phyloP scores from a whole-genome alignment of 2,329 filamentous ascomycete genomes.

The Uncinocarpus reesii region DNA sequence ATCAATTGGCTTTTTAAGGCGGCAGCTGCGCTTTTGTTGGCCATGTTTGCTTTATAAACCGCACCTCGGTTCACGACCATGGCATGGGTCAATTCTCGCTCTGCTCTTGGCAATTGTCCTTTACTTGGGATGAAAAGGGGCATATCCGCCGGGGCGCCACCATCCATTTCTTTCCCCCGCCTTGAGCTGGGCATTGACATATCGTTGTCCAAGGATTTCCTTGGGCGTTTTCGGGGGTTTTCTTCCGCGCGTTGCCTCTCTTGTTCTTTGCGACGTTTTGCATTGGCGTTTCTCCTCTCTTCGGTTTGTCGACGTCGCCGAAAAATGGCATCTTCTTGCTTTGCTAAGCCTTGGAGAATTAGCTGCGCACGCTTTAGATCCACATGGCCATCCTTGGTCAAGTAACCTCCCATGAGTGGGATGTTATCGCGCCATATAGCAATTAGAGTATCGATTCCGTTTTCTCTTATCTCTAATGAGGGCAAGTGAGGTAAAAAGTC shows the following conservation, averaged over 20 bases:
- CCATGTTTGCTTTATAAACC: conserved; percentile 58
- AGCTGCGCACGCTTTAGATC: conserved; percentile 76
- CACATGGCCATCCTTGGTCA: conserved; percentile 90
- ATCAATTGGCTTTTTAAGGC: conserved; percentile 73
- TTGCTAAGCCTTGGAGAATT: conserved; percentile 78
- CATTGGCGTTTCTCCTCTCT: conserved; percentile 67
- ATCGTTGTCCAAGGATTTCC: conserved; percentile 37
- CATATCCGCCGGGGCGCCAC: conserved; percentile 35
- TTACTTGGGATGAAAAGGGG: conserved; percentile 49
- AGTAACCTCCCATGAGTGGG: conserved; percentile 82
- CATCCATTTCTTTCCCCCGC: conserved; percentile 21
- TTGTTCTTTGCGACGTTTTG: conserved; percentile 67
- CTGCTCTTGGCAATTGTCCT: conserved; percentile 46
- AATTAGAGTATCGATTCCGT: conserved; percentile 90
- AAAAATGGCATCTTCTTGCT: conserved; percentile 91
- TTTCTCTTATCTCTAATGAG: conserved; percentile 93
- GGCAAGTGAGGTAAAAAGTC: conserved; percentile 96
- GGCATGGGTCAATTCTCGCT: conserved; percentile 64
- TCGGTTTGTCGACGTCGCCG: conserved; percentile 75
- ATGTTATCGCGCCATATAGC: conserved; percentile 96
- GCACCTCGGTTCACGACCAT: conserved; percentile 69
- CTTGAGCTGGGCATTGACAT: conserved; percentile 15
- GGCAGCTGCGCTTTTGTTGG: conserved; percentile 91
- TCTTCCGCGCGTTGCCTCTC: conserved; percentile 45
- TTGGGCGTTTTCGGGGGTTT: conserved; percentile 34